Base-by-base conservation (phyloP, 192 early-diverging fungal species). In the Backusella mclennaniae region DNA sequence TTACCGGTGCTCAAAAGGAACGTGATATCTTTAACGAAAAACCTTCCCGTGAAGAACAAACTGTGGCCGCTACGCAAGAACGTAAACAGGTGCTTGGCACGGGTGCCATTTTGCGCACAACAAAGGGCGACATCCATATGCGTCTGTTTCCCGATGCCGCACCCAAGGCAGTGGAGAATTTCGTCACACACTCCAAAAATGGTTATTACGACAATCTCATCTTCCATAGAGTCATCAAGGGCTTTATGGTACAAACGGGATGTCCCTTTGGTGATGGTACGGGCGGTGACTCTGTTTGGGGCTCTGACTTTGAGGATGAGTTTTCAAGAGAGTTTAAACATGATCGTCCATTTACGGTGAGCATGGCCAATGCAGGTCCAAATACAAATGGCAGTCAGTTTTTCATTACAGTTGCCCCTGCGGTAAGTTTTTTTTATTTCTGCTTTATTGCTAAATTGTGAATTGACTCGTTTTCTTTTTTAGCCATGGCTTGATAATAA, bases 1-100 rank as follows among this genome's bases (percentile, higher is more conserved):
- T 36, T 35, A n/a, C 9, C 33, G 83, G 82, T 9, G 82, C 78
- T 7, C 84, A 87, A 38, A 90, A 89, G 44, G 89, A 94, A 42
- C 90, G 98, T 63, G 98, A 99, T 86, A 91, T 98, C 41, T 99
- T 97, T 78, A 99, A 99, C 85, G 98, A 99, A 76, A 96, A 96
- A 78, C 98, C 98, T 0, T 94, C 96, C 0, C 87, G 94, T 35
- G 96, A 98, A 78, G 98, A 99, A 84, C 96, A 96, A 69, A 96
- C 95, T 0, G 90, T 98, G 42, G 96, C 97, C 0, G 81, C 91
- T 0, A 83, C 86, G 0, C 84, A 90, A 68, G 80, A 88, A 21
- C 89, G 87, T 14, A 89, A 92, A 56, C 88, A 88, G 31, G 71
- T 87, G 17, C 85, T 93, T 8, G 94, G 92, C 23, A 88, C 86